Conservation (phyloP, 163 green algal species). For the Prototheca wickerhamii region DNA sequence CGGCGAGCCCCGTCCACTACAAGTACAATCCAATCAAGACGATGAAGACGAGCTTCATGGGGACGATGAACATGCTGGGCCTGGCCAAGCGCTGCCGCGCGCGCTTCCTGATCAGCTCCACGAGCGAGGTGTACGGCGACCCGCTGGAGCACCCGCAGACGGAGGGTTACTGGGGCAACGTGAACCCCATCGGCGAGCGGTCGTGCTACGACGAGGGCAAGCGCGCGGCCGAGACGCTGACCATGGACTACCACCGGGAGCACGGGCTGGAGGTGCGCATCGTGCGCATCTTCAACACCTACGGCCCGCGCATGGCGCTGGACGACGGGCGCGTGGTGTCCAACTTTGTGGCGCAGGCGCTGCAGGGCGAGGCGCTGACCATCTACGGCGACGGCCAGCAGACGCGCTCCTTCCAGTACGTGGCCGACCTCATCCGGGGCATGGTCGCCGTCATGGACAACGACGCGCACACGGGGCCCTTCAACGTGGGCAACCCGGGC, state of each 20-base stretch:
- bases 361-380: conserved; percentile 81
- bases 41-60: conserved; percentile 95
- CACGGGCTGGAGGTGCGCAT: conserved; percentile 87
- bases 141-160: conserved; percentile 95
- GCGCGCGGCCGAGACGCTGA: conserved; percentile 90
- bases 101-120: conserved; percentile 88
- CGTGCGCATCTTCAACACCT: conserved; percentile 99
- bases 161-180: conserved; percentile 98
- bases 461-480: conserved; percentile 84
- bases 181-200: conserved; percentile 96
- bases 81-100: conserved; percentile 91
- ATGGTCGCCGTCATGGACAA: conserved; percentile 94
- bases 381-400: conserved; percentile 97
- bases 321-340: conserved; percentile 97
- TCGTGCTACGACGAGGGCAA: conserved; percentile 99
- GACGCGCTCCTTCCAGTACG: conserved; percentile 97
- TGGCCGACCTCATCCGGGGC: conserved; percentile 73
- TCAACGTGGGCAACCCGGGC: conserved; percentile 97
- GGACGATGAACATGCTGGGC: conserved; percentile 99
- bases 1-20: conserved; percentile 97
- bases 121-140: conserved; percentile 97
- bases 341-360: conserved; percentile 96
- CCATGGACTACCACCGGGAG: conserved; percentile 96
- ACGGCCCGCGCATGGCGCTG: conserved; percentile 95
- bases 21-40: conserved; percentile 99